Conservation (phyloP, 2,329 filamentous ascomycete genomes). For the Trichoderma cornu-damae region DNA sequence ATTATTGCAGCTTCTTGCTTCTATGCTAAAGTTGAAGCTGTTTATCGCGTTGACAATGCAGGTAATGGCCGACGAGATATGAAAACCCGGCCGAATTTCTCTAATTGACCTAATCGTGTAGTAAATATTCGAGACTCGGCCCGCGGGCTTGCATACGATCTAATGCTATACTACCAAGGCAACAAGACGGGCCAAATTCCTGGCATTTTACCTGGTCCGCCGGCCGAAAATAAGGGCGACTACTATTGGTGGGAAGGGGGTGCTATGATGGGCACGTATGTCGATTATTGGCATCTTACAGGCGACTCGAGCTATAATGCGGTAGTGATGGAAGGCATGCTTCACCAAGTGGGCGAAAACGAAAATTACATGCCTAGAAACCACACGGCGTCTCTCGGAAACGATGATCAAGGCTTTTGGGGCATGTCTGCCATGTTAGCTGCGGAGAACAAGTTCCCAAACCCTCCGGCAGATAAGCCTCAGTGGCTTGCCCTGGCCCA, state of each 20-base stretch:
- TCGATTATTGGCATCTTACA: constrained; percentile 67
- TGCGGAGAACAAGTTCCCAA: constrained; percentile 58
- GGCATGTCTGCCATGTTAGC: constrained; percentile 62
- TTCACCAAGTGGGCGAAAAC: constrained; percentile 54
- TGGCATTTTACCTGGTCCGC: constrained; percentile 54
- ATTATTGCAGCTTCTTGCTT: not conserved
- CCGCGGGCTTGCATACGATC: constrained; percentile 45
- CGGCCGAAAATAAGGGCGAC: constrained; percentile 41
- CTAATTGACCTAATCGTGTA: constrained; percentile 22
- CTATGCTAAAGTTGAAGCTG: not conserved
- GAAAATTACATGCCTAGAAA: constrained; percentile 57
- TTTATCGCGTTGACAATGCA: not conserved
- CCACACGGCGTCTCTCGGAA: constrained; percentile 55
- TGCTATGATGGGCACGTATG: constrained; percentile 61
- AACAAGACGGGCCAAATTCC: constrained; percentile 48
- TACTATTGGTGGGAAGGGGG: constrained; percentile 75
- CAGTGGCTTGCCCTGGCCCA: constrained; percentile 63
- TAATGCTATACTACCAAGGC: constrained; percentile 48
- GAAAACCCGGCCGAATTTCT: no score
- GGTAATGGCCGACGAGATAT: not conserved
- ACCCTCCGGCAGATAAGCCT: constrained; percentile 49
- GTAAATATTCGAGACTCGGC: constrained; percentile 45
- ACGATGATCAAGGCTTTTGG: constrained; percentile 70
- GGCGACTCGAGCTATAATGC: constrained; percentile 60
- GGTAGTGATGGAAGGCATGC: constrained; percentile 50